Base-by-base conservation (phyloP, 176 grass and related monocot genomes). In the Aegilops bicornis region DNA sequence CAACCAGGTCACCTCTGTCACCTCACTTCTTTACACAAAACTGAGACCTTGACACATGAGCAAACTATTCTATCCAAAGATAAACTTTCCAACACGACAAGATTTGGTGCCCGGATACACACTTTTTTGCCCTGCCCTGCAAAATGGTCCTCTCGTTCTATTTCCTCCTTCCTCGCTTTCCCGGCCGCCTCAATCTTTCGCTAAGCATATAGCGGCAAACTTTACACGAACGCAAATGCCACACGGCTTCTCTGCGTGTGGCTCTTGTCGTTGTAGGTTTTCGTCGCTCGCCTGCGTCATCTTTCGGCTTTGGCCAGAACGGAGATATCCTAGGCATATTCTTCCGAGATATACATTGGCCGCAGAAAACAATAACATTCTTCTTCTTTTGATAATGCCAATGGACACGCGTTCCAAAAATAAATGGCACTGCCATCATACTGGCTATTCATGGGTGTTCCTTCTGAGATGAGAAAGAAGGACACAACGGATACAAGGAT, bases 251-350 rank as follows among this genome's bases (percentile, higher is more conserved):
- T 45, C 10, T 61, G 56, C 56, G 64, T 78, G 73, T 62, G 63
- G 72, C 35, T 89, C 56, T 69, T 58, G 52, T 29, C 62, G 64
- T 17, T 10, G 12, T 39, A 16, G 43, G 4, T 31, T 77, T 32
- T 64, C 14, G 20, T 22, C 27, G 1, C 5, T 8, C 52, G 1
- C 30, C 37, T 64, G 0, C 43, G 58, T 63, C 60, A 12, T 59
- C 56, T 9, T 59, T 59, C 0, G 56, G 56, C 56, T 59, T 59
- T 59, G 56, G 56, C 20, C 43, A 29, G 43, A 71, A 71, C 10
- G 35, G 76, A 43, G 73, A 67, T 69, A 88, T 48, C 76, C 89
- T 52, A 29, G 25, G 89, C 89, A 91, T 91, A 91, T 91, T 91
- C 89, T 61, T 77, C 37, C 76, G 17, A 43, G 79, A 77, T 77